Evolutionary conservation across 2,329 filamentous ascomycete genomes (phyloP).

Genomic region (Colletotrichum cuscutae): DNA sequence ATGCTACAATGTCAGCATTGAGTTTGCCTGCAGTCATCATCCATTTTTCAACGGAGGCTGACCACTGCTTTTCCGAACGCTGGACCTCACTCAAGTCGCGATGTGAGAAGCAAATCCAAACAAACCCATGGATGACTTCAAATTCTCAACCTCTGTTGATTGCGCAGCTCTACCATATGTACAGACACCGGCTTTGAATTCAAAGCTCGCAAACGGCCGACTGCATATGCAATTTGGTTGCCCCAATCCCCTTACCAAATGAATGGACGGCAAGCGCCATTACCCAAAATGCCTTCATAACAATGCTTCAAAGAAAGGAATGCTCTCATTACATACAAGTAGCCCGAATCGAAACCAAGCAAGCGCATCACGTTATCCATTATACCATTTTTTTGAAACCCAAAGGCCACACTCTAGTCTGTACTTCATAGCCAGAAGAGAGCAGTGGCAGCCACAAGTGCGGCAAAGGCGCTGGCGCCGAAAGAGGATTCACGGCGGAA

Average conservation of each 20-base stretch:
- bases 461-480: conserved; percentile 49
- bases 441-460: conserved; percentile 46
- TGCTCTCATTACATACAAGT: conserved; percentile 25
- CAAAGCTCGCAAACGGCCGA: conserved; percentile 16
- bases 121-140: background rate
- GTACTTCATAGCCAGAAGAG: conserved; percentile 43
- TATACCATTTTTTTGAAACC: background rate
- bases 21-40: background rate
- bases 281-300: conserved; percentile 20
- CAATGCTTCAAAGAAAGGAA: conserved; percentile 13
- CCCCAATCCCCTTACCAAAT: background rate
- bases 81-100: background rate
- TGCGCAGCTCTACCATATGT: conserved; percentile 5
- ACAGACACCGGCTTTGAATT: background rate
- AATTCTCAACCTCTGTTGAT: background rate
- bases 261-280: conserved; percentile 35
- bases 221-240: conserved; percentile 4
- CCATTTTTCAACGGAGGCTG: background rate
- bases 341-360: conserved; percentile 6
- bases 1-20: background rate
- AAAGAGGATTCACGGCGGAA: conserved; percentile 41
- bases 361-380: conserved; percentile 11
- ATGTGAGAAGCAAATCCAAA: background rate
- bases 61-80: background rate
- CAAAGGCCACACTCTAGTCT: background rate